These are phyloP conservation scores for Pythium aristosporum DNA, from an alignment of 352 stramenopile genomes.

Conservation along the genomic window DNA sequence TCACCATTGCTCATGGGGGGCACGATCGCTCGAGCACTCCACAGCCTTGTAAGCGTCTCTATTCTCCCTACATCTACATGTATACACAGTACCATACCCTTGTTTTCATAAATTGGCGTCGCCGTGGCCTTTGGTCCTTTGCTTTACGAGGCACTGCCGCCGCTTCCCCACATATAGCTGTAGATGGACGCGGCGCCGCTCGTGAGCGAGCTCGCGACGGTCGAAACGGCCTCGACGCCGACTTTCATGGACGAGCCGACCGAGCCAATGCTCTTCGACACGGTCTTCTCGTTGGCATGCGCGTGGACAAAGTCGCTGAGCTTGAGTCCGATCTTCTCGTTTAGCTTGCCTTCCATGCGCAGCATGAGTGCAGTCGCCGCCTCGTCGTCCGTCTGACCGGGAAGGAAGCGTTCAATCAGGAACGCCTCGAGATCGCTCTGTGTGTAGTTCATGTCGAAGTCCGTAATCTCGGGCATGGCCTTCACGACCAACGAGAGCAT, in stretches of 20 bases:
- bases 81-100: background rate
- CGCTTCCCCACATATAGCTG: constrained; percentile 80
- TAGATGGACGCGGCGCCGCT: constrained; percentile 79
- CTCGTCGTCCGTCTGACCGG: constrained; percentile 79
- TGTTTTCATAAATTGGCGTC: background rate
- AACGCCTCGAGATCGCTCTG: constrained; percentile 83
- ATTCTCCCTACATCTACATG: background rate
- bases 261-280: constrained; percentile 78
- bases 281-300: constrained; percentile 83
- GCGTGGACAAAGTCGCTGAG: constrained; percentile 87
- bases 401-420: constrained; percentile 80
- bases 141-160: background rate
- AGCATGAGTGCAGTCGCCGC: constrained; percentile 76
- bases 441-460: constrained; percentile 85
- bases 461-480: constrained; percentile 79
- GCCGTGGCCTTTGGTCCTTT: background rate
- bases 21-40: background rate
- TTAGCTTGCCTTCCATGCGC: constrained; percentile 86
- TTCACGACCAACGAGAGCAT: constrained; percentile 85
- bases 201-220: constrained; percentile 72
- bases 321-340: constrained; percentile 84
- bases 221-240: constrained; percentile 78
- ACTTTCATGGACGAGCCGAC: constrained; percentile 80
- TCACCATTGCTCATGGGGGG: no score
- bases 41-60: background rate